These are phyloP conservation scores for Cystobasidium ongulense DNA, from an alignment of 768 basidiomycete genomes.

Conservation along the genomic window DNA sequence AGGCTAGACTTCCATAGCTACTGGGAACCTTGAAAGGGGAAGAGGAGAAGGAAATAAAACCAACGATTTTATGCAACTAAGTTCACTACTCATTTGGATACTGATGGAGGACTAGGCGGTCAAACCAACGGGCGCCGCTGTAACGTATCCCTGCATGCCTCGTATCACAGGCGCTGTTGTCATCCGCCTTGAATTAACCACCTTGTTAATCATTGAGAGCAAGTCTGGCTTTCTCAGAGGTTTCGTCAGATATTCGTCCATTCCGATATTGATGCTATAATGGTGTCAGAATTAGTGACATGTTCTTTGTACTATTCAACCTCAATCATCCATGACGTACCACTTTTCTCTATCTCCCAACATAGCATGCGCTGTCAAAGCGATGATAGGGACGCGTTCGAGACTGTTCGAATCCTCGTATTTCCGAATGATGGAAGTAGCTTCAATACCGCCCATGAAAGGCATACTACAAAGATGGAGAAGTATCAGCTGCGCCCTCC, in stretches of 20 bases:
- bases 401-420: conserved; percentile 68
- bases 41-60: too few relatives aligned
- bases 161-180: neutral
- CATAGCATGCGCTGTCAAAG: conserved; percentile 96
- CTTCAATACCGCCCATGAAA: conserved; percentile 97
- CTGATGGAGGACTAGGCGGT: neutral
- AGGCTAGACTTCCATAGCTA: too few relatives aligned
- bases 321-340: conserved; percentile 32
- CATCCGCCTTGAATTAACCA: conserved; percentile 6
- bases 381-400: conserved; percentile 78
- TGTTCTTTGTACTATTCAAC: too few relatives aligned
- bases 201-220: conserved; percentile 40
- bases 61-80: too few relatives aligned
- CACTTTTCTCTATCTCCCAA: conserved; percentile 75
- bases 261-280: neutral
- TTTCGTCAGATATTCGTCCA: conserved; percentile 44
- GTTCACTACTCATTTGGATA: neutral
- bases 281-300: neutral
- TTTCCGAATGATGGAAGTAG: conserved; percentile 74
- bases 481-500: neutral
- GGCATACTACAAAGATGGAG: conserved; percentile 55
- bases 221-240: conserved; percentile 43
- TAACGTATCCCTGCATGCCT: neutral
- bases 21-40: too few relatives aligned
- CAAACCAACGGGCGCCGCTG: neutral